Evolutionary conservation across 2,329 filamentous ascomycete species (phyloP).

Genomic region (Fusarium virguliforme): DNA sequence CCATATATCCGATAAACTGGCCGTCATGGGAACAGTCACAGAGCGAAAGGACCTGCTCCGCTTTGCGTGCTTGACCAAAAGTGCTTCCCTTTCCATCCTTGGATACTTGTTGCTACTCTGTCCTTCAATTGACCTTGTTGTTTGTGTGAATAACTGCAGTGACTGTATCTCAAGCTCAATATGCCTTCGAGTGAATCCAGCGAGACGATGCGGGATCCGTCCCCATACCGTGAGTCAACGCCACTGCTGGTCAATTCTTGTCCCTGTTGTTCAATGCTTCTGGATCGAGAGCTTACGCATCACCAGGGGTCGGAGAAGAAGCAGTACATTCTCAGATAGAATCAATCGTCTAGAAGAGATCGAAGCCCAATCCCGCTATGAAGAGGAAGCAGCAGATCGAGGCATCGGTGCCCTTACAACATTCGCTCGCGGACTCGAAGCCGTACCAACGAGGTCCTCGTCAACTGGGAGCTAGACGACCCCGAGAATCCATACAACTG

Average conservation of each 20-base stretch:
- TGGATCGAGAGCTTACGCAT: slow-evolving; percentile 34
- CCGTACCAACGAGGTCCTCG: slow-evolving; percentile 55
- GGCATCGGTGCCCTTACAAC: slow-evolving; percentile 54
- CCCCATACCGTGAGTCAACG: slow-evolving; percentile 49
- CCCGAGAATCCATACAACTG: slow-evolving; percentile 70
- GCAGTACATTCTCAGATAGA: slow-evolving; percentile 46
- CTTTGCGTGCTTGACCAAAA: slow-evolving; percentile 27
- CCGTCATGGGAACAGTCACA: slow-evolving; percentile 41
- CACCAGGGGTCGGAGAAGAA: slow-evolving; percentile 48
- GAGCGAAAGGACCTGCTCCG: slow-evolving; percentile 23
- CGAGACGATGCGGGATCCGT: slow-evolving; percentile 49
- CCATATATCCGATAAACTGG: slow-evolving; percentile 12
- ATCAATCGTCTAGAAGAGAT: slow-evolving; percentile 55
- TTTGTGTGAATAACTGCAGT: slow-evolving; percentile 39
- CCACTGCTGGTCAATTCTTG: not conserved
- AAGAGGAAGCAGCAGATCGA: slow-evolving; percentile 60
- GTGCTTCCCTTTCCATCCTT: slow-evolving; percentile 19
- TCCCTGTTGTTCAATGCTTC: slow-evolving; percentile 4
- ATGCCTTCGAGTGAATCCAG: slow-evolving; percentile 51
- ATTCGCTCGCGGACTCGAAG: slow-evolving; percentile 56
- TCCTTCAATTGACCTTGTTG: slow-evolving; percentile 19
- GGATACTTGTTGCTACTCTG: slow-evolving; percentile 1
- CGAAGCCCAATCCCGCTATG: slow-evolving; percentile 61
- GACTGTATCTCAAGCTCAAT: slow-evolving; percentile 18
- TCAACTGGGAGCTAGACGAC: slow-evolving; percentile 66